These are phyloP conservation scores for Yarrowia bubula DNA, from an alignment of 805 yeast genomes.

Conservation along the genomic window DNA sequence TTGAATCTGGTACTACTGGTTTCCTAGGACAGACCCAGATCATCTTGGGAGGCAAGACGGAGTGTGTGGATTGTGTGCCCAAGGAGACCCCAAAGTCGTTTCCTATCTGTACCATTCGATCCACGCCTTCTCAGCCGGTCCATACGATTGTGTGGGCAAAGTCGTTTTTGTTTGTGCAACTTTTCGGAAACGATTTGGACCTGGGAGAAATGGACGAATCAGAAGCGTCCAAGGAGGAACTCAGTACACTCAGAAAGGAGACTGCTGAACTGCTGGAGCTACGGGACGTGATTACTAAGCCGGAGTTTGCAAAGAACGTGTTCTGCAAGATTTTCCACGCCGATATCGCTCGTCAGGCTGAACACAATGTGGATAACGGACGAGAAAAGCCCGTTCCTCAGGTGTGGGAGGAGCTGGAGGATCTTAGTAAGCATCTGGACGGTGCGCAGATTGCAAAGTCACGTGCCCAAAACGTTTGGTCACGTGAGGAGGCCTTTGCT, in stretches of 20 bases:
- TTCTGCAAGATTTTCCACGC: slow-evolving; percentile 53
- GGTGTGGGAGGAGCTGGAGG: slow-evolving; percentile 37
- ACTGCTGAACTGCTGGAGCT: slow-evolving; percentile 41
- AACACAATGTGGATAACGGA: slow-evolving; percentile 46
- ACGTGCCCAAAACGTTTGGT: slow-evolving; percentile 51
- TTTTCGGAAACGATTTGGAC: slow-evolving; percentile 52
- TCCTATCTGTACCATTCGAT: slow-evolving; percentile 95
- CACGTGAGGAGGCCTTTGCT: slow-evolving; percentile 57
- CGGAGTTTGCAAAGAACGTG: slow-evolving; percentile 39
- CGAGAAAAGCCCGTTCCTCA: slow-evolving; percentile 69
- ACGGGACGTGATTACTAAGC: slow-evolving; percentile 37
- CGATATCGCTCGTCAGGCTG: slow-evolving; percentile 71
- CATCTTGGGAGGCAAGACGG: slow-evolving; percentile 74
- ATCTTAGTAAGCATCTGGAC: slow-evolving; percentile 27
- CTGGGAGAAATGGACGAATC: slow-evolving; percentile 68
- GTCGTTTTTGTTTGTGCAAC: slow-evolving; percentile 76
- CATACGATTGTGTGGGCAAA: slow-evolving; percentile 99
- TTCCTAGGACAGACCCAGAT: slow-evolving; percentile 93
- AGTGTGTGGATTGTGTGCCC: slow-evolving; percentile 89
- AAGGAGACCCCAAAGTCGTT: slow-evolving; percentile 86
- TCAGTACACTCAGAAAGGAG: slow-evolving; percentile 40
- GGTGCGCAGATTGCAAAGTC: background rate
- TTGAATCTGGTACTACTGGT: slow-evolving; percentile 96
- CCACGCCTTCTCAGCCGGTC: slow-evolving; percentile 94
- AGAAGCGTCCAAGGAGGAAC: slow-evolving; percentile 49